Conservation (phyloP, 441 rosid genomes). For the Syzygium syzygioides region DNA sequence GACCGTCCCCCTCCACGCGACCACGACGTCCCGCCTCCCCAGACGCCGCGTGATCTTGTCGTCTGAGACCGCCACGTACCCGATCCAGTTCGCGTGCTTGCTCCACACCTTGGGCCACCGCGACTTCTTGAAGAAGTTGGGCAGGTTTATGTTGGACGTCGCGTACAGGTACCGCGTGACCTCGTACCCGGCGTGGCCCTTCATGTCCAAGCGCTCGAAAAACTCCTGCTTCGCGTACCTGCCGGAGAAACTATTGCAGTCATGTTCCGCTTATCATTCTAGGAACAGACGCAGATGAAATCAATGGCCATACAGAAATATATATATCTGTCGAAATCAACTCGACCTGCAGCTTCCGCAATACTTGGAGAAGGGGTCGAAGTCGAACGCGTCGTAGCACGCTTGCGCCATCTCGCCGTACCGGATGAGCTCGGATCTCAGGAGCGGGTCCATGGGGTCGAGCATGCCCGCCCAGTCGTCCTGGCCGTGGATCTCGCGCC, state of each 20-base stretch:
- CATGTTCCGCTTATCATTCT: neutral
- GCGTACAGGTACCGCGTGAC: conserved; percentile 54
- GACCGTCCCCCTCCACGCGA: conserved; percentile 61
- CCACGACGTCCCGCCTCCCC: conserved; percentile 47
- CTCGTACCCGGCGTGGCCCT: conserved; percentile 28
- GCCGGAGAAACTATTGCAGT: neutral
- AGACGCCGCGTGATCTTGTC: conserved; percentile 30
- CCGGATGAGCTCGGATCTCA: conserved; percentile 54
- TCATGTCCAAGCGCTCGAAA: conserved; percentile 33
- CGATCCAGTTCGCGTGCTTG: conserved; percentile 63
- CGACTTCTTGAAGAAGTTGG: conserved; percentile 58
- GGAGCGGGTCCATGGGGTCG: conserved; percentile 54
- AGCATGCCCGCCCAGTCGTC: conserved; percentile 51
- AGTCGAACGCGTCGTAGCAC: conserved; percentile 59
- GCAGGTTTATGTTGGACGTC: conserved; percentile 59
- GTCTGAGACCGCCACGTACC: conserved; percentile 50
- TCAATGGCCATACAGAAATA: too few relatives aligned
- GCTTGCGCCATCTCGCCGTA: conserved; percentile 80
- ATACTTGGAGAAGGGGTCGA: conserved; percentile 54
- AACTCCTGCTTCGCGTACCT: conserved; percentile 23
- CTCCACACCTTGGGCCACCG: conserved; percentile 67
- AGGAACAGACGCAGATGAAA: too few relatives aligned
- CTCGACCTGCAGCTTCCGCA: conserved; percentile 46
- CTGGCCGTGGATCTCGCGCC: conserved; percentile 53
- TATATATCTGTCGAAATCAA: too few relatives aligned